Conservation (phyloP, 352 stramenopile species). For the Achlya hypogyna region DNA sequence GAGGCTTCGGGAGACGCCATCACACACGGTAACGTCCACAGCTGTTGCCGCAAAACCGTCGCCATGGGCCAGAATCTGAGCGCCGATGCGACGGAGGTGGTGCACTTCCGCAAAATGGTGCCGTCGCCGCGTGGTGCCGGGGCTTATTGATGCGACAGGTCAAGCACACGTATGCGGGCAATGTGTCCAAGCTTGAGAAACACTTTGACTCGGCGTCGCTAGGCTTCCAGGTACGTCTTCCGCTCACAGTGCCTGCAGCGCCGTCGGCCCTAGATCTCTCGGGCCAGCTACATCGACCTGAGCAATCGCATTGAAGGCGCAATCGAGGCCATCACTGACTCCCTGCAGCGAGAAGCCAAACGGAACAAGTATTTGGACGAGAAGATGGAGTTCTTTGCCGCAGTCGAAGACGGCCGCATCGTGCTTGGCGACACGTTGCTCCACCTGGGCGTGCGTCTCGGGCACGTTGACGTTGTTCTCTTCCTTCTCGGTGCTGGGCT, state of each 20-base stretch:
- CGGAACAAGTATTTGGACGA: conserved; percentile 47
- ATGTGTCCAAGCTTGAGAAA: conserved; percentile 32
- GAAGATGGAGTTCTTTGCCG: conserved; percentile 69
- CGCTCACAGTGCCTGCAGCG: background rate
- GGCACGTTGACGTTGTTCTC: conserved; percentile 40
- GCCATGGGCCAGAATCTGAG: conserved; percentile 20
- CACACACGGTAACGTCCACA: no score
- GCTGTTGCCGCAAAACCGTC: no score
- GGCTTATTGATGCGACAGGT: conserved; percentile 24
- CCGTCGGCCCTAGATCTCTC: conserved; percentile 39
- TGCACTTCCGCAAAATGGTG: conserved; percentile 51
- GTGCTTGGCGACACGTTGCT: conserved; percentile 63
- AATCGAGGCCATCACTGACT: conserved; percentile 51
- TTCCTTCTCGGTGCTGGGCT: conserved; percentile 29
- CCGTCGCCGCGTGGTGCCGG: background rate
- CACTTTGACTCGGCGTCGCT: conserved; percentile 39
- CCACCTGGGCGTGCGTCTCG: conserved; percentile 53
- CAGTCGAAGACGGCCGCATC: conserved; percentile 42
- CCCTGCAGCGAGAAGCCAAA: conserved; percentile 38
- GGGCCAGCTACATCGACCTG: conserved; percentile 68
- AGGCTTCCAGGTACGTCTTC: conserved; percentile 33
- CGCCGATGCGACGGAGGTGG: conserved; percentile 16
- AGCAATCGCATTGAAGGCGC: conserved; percentile 47
- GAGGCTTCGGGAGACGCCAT: no score
- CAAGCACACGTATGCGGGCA: conserved; percentile 38